Percentiles rank a stretch among this genome's conserved stretches.
phyloP scores from a whole-genome alignment of 805 yeast species.

The Saturnispora silvae region DNA sequence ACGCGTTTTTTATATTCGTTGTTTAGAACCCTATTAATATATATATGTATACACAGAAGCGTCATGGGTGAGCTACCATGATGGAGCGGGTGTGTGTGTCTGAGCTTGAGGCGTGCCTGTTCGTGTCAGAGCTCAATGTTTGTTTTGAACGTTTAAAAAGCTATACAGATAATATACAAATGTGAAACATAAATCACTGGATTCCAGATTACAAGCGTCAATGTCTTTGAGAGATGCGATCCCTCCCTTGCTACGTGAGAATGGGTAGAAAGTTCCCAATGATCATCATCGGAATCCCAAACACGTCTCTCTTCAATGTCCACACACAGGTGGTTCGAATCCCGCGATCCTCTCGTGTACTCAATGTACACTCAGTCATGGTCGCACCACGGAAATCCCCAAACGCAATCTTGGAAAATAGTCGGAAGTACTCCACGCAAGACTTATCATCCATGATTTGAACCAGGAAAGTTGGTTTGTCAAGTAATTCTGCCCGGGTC shows the following conservation, averaged over 20 bases:
- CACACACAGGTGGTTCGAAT: slow-evolving; percentile 77
- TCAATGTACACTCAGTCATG: slow-evolving; percentile 76
- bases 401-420: slow-evolving; percentile 76
- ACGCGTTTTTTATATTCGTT: background rate
- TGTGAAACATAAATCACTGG: no score
- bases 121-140: no score
- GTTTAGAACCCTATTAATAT: background rate
- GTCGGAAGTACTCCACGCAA: slow-evolving; percentile 77
- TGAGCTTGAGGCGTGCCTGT: no score
- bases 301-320: slow-evolving; percentile 90
- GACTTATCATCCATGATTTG: slow-evolving; percentile 83
- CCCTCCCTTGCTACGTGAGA: slow-evolving; percentile 28
- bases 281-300: slow-evolving; percentile 96
- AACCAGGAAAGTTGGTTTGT: slow-evolving; percentile 59
- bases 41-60: no score
- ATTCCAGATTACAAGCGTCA: no score
- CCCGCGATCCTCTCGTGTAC: slow-evolving; percentile 43
- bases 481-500: slow-evolving; percentile 59
- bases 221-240: no score
- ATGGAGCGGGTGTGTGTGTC: no score
- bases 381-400: slow-evolving; percentile 84
- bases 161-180: no score
- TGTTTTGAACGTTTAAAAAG: no score
- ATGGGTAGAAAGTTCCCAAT: slow-evolving; percentile 89
- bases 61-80: no score